These are phyloP conservation scores for Fusarium veterinarium DNA, from an alignment of 2,329 filamentous ascomycete species.

Conservation along the genomic window DNA sequence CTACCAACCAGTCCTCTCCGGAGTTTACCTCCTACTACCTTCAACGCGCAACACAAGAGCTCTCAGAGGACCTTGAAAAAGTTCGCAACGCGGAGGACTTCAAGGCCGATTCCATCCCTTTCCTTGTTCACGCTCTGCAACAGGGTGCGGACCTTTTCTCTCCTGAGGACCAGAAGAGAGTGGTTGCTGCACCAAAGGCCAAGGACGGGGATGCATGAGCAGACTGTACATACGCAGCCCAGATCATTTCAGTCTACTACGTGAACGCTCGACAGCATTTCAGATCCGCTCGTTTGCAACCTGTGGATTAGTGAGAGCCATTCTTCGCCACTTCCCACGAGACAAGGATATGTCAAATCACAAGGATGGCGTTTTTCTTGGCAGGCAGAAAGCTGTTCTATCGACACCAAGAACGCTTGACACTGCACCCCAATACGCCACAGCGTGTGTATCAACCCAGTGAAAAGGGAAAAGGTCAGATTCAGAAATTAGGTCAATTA, in stretches of 20 bases:
- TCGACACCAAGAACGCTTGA: too few relatives aligned
- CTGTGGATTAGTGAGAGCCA: background rate
- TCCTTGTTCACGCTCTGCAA: slow-evolving; percentile 75
- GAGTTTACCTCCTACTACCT: slow-evolving; percentile 76
- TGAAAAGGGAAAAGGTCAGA: background rate
- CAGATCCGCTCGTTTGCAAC: background rate
- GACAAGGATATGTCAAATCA: background rate
- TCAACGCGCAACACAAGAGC: slow-evolving; percentile 74
- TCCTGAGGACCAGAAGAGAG: slow-evolving; percentile 51
- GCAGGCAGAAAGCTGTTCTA: background rate
- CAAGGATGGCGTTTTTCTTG: background rate
- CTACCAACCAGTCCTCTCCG: slow-evolving; percentile 31
- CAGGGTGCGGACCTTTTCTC: slow-evolving; percentile 74
- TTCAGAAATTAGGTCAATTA: slow-evolving; percentile 1
- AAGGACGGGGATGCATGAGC: slow-evolving; percentile 30
- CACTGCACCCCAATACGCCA: background rate
- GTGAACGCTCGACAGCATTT: background rate
- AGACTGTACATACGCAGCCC: background rate
- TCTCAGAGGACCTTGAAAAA: slow-evolving; percentile 79
- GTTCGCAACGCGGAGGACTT: slow-evolving; percentile 78
- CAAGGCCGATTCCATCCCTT: slow-evolving; percentile 69
- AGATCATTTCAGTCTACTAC: background rate
- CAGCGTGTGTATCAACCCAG: background rate
- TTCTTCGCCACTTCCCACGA: background rate
- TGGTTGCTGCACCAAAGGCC: slow-evolving; percentile 30